Base-by-base conservation (phyloP, 306 rosid species). In the Cicer yamashitae region DNA sequence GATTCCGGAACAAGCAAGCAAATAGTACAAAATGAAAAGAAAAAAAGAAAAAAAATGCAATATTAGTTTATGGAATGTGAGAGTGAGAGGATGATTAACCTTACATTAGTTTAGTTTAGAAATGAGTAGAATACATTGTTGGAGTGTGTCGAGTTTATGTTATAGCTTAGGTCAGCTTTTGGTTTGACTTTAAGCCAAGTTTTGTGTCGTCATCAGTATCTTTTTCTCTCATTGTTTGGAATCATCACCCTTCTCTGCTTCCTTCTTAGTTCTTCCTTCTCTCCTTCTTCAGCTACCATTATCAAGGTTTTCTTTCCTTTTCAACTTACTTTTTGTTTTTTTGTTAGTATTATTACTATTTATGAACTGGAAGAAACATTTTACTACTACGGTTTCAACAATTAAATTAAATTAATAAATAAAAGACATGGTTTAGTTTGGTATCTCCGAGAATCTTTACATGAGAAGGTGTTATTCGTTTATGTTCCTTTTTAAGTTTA, bases 361-460 rank as follows among this genome's bases (percentile, higher is more conserved):
- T 64, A 62, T 62, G 58, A 45, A 73, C 60, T 17, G 7, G 12
- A 17, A 13, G 7, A 15, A 38, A 7, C 10, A 39, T 22, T 47
- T 15, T 38, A n/a, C 38, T 50, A 67, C 40, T 43, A 14, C 17
- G 52, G 68, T 39, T 39, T 15, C 15, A 56, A 22, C 38, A 50
- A 75, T 8, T 10, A 20, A n/a, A 25, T 7, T 6, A 7, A 52
- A 8, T 14, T 17, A 8, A 25, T n/a, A 22, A 68, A 10, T 11
- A 3, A 64, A 67, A 72, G 45, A 10, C 73, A 59, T 69, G 82
- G 86, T 72, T 79, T 3, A 57, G 78, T 62, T 75, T 52, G 84
- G 90, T 73, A 82, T 85, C 87, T 83, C 20, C 59, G 39, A 79
- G 93, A 90, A 85, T 90, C 96, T 85, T 82, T 73, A 75, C 81